Evolutionary conservation across 352 stramenopile genomes (phyloP).

Genomic region (Globisporangium canariense): DNA sequence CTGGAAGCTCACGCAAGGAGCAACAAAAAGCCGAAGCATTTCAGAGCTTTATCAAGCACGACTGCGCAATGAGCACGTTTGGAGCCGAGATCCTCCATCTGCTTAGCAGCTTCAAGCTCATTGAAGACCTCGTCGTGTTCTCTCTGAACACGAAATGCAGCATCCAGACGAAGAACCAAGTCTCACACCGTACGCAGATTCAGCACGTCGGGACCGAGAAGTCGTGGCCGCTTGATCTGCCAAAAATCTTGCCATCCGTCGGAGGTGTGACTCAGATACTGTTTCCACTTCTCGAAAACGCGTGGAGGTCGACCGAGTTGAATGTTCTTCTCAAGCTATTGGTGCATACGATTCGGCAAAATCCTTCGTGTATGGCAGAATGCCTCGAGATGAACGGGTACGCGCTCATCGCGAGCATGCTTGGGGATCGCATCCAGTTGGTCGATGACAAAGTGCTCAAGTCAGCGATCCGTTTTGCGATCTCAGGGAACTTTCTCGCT

Average conservation of each 20-base stretch:
- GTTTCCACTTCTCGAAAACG: constrained; percentile 56
- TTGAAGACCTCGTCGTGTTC: constrained; percentile 53
- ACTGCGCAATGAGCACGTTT: constrained; percentile 60
- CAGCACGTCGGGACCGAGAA: constrained; percentile 55
- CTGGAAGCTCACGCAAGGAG: constrained; percentile 28
- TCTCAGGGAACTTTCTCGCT: constrained; percentile 35
- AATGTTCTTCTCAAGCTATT: constrained; percentile 45
- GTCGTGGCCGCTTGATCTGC: constrained; percentile 46
- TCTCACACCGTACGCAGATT: constrained; percentile 31
- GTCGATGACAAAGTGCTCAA: constrained; percentile 49
- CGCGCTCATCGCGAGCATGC: constrained; percentile 39
- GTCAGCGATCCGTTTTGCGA: constrained; percentile 37
- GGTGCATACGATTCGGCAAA: constrained; percentile 42
- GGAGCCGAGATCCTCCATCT: constrained; percentile 58
- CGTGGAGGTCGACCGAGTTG: constrained; percentile 44
- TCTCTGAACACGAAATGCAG: constrained; percentile 56
- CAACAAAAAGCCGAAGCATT: constrained; percentile 39
- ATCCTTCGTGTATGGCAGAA: constrained; percentile 55
- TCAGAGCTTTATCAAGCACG: constrained; percentile 47
- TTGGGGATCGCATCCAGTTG: constrained; percentile 37
- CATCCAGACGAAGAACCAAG: constrained; percentile 21
- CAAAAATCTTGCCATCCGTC: constrained; percentile 54
- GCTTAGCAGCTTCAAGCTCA: constrained; percentile 55
- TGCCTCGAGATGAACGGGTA: constrained; percentile 61
- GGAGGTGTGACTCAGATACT: constrained; percentile 56